Base-by-base conservation (phyloP, 352 stramenopile species). In the Phytophthora nicotianae region DNA sequence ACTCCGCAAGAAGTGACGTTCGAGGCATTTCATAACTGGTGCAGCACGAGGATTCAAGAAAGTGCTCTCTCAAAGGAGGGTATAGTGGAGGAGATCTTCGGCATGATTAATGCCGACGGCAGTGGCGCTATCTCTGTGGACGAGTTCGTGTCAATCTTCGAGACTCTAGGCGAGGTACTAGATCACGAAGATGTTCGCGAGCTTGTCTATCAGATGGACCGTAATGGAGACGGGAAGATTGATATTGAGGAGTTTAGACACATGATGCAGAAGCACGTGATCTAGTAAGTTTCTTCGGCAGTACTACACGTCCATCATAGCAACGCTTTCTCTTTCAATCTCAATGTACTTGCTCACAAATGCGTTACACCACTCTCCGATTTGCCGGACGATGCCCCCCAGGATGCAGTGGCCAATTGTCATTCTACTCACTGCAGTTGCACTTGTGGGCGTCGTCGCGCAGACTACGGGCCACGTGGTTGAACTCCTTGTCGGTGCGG, bases 401-500 rank as follows among this genome's bases (percentile, higher is more conserved):
- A 57, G 24, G 10, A 65, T 73, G 63, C 41, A 69, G 43, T 68
- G 42, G 46, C 2, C 23, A 17, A 51, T 71, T 29, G 21, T 45
- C 14, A 5, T 61, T 11, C 19, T 74, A n/a, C 14, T 70, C 11
- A 35, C 24, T 52, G 33, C 23, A 29, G n/a, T 70, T 58, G 41
- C 33, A n/a, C 17, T 49, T 11, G 19, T 59, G 8, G 11, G 13
- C 2, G 26, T 21, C 14, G 17, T 56, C 21, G 60, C 69, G 17
- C 50, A 70, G 21, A 40, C 37, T 10, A 62, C 41, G 3, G 57
- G 55, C 3, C 38, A 77, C 49, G 37, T 69, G 37, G 48, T 83
- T 23, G 24, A 55, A 1, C 54, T 83, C 27, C 65, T 58, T 10
- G 35, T 89, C 16, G 79, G 80, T 21, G 71, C 57, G 11, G 80